Base-by-base conservation (phyloP, 306 rosid species). In the Abrus precatorius region DNA sequence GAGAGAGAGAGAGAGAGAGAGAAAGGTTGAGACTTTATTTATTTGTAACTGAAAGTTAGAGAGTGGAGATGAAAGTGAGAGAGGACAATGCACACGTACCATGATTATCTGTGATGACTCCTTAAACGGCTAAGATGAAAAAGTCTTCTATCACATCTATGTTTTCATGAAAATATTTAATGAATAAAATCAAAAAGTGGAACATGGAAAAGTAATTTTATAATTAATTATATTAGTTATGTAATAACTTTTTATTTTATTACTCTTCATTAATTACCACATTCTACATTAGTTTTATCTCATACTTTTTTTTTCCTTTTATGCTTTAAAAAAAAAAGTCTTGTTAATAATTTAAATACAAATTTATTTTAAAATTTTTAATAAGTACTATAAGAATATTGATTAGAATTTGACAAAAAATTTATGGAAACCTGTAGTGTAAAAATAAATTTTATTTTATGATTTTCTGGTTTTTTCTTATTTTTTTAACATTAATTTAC, bases 1-100 rank as follows among this genome's bases (percentile, higher is more conserved):
- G 60, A 63, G n/a, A 38, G 4, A 66, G 6, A 66, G 73, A 66
- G 52, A 84, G 45, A 81, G 62, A 73, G 6, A 71, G 67, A 45
- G 60, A 63, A 59, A 48, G 60, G 45, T 61, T 54, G 14, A 79
- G 77, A 52, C 27, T 72, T 67, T 12, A 32, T 60, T 66, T 36
- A 6, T 20, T 77, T 62, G 69, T 62, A 77, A 70, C 75, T 11
- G 74, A 69, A 59, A 60, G 52, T 36, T 28, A 49, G 87, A 75
- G 69, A 65, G 34, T 48, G 44, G 65, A 68, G 69, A 7, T 6
- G 65, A 59, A 62, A 41, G 59, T 75, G 29, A 54, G 9, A 62
- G 79, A 83, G 45, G 54, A 41, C 30, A 69, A 52, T 11, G 70
- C 38, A 62, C 63, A 59, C 71, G 55, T 53, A 69, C 76, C 12